A percentile compares a stretch with the other conserved stretches of the same genome.
Conservation (phyloP, 1,139 yeast species). For the Hansenula sp. region DNA sequence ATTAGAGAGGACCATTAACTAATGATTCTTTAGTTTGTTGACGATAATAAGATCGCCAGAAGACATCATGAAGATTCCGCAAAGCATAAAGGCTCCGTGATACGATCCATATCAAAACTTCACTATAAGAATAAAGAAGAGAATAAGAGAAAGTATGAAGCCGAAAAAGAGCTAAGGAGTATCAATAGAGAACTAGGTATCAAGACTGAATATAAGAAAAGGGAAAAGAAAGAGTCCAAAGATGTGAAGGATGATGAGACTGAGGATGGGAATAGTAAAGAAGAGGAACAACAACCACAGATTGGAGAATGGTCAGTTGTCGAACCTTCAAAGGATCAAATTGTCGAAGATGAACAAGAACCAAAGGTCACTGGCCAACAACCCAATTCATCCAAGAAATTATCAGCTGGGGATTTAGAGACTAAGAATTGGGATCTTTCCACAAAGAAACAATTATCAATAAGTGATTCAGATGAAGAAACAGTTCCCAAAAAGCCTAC, state of each 20-base stretch:
- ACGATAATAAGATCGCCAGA: constrained; percentile 35
- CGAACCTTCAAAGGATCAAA: background rate
- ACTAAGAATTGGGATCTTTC: constrained; percentile 15
- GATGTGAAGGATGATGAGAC: too few species aligned
- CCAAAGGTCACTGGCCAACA: background rate
- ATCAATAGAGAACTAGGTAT: background rate
- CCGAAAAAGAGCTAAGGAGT: background rate
- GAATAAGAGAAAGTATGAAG: constrained; percentile 19
- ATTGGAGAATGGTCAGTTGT: constrained; percentile 3
- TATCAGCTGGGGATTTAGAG: constrained; percentile 11
- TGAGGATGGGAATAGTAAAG: background rate
- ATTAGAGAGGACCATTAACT: constrained; percentile 4
- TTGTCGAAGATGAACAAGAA: background rate
- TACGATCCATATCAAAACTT: constrained; percentile 27
- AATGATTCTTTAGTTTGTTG: constrained; percentile 31
- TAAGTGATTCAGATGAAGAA: constrained; percentile 14
- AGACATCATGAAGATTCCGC: constrained; percentile 35
- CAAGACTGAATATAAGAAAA: background rate
- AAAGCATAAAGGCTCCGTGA: constrained; percentile 30
- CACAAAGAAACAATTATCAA: constrained; percentile 5
- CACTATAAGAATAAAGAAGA: constrained; percentile 29
- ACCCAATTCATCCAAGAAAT: constrained; percentile 3
- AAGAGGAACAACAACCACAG: background rate
- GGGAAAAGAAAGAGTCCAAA: too few species aligned
- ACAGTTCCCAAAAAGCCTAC: background rate